These are phyloP conservation scores for Fraxinus floribunda DNA, from an alignment of 305 asterid genomes.

Conservation along the genomic window DNA sequence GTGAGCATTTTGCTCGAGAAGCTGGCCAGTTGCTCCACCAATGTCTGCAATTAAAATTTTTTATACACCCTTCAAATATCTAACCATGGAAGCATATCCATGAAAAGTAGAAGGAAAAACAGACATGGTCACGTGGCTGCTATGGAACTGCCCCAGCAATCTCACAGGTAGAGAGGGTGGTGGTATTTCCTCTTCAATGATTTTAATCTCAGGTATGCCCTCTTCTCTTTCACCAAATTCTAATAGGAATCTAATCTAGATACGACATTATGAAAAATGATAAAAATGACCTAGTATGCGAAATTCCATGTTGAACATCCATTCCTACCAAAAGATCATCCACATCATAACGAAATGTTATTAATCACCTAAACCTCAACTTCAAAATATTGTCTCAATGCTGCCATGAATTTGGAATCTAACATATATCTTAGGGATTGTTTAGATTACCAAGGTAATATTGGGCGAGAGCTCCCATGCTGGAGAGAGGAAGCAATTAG, in stretches of 20 bases:
- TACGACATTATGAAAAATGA: neutral
- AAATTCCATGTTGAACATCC: neutral
- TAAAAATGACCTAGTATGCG: neutral
- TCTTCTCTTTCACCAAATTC: neutral
- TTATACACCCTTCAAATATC: conserved; percentile 2
- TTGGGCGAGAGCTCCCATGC: neutral
- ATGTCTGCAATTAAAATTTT: conserved; percentile 56
- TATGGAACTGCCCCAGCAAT: neutral
- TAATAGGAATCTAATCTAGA: neutral
- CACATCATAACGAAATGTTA: neutral
- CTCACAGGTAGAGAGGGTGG: neutral
- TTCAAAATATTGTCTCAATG: neutral
- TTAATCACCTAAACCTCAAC: neutral
- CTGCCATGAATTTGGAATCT: neutral
- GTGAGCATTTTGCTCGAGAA: conserved; percentile 81
- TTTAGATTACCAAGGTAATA: neutral
- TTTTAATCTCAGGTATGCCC: neutral
- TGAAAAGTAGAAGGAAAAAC: neutral
- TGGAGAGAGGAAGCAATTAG: neutral
- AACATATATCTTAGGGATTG: neutral
- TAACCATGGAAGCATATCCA: neutral
- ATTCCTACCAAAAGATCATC: neutral
- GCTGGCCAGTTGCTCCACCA: conserved; percentile 78
- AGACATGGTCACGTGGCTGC: neutral
- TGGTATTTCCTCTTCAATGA: neutral